Base-by-base conservation (phyloP, 1,284 basidiomycete species). In the Cryptococcus hybrid region DNA sequence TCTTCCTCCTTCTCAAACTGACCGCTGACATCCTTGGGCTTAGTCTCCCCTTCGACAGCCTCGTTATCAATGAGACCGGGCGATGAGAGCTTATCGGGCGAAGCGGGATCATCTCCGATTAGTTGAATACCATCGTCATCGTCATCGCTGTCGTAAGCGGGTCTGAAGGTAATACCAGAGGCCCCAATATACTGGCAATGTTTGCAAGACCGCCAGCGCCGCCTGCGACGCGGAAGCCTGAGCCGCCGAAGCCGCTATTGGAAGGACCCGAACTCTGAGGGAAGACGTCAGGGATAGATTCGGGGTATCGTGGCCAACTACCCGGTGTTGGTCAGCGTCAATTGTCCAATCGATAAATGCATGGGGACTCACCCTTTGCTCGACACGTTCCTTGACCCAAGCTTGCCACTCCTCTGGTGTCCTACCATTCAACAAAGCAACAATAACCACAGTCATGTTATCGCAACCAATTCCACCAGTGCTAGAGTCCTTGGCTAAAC, bases 391-490 rank as follows among this genome's bases (percentile, higher is more conserved):
- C 61, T 84, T 86, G 64, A 99, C 79, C 96, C 94, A 99, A 30
- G 83, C 78, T 72, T 90, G 90, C 96, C 96, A 99, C 73, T 96
- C 87, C 62, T 92, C 88, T 74, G 88, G 86, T 12, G 92, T 92
- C 59, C 87, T 86, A 37, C 91, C 94, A 62, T 89, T 84, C 37
- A 96, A 83, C 51, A 99, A 76, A 3, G 92, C 96, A 50, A 99
- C 85, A 58, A 99, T 84, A 65, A 97, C 84, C 55, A 96, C 83
- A 0, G 96, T 99, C 96, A 99, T 99, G 81, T 99, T 99, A 81
- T 99, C 96, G 74, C 94, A 98, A 24, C 96, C 96, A 61, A 98
- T 90, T 13, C 96, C 95, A 47, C 91, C 92, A 44, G 90, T 89
- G 48, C 90, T 89, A 2, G 91, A 90, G 74, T 97, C 92, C 1